Conservation (phyloP, 768 basidiomycete genomes). For the Tubosaeta sp. region DNA sequence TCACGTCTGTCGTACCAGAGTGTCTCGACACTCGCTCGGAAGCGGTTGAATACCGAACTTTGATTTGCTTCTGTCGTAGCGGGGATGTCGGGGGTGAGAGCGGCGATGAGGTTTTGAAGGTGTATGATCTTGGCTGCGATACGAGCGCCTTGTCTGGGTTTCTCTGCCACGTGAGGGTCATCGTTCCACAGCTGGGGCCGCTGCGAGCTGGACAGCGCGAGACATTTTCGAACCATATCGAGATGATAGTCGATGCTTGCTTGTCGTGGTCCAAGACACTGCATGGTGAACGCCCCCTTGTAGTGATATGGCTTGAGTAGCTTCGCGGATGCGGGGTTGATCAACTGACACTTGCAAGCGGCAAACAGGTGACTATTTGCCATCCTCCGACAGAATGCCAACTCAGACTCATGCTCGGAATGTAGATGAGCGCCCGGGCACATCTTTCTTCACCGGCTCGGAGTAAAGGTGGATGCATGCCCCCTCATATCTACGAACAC, state of each 20-base stretch:
- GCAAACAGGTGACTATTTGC: too few species aligned
- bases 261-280: conserved; percentile 11
- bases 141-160: conserved; percentile 10
- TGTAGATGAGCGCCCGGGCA: not conserved
- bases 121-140: conserved; percentile 22
- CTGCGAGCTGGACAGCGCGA: conserved; percentile 5
- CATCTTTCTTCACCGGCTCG: not conserved
- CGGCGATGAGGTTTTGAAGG: conserved; percentile 15
- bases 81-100: conserved; percentile 21
- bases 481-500: too few species aligned
- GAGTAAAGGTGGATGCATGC: not conserved
- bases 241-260: conserved; percentile 20
- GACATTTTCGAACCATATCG: conserved; percentile 14
- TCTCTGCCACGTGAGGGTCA: conserved; percentile 1
- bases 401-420: not conserved
- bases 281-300: not conserved
- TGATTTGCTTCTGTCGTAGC: conserved; percentile 16
- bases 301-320: too few species aligned
- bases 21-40: conserved; percentile 16
- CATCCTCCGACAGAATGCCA: not conserved
- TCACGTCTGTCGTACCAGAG: conserved; percentile 19
- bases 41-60: conserved; percentile 14
- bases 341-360: not conserved
- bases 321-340: too few species aligned
- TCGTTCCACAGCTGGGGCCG: not conserved